Evolutionary conservation across 2,329 filamentous ascomycete species (phyloP).

Genomic region (Sclerotinia borealis): DNA sequence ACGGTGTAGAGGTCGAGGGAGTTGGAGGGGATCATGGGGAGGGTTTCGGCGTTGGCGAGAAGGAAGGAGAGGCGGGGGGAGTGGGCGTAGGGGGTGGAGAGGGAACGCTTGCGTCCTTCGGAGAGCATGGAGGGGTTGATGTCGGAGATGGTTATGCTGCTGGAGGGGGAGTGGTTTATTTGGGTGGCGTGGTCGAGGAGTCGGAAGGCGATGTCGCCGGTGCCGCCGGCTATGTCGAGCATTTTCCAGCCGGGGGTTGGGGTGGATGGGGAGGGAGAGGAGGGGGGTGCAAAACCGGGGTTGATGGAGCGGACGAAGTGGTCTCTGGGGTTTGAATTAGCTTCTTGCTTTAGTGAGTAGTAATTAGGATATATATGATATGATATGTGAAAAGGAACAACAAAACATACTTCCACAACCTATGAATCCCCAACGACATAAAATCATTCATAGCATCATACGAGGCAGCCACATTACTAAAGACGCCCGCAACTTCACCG

Average conservation of each 20-base stretch:
- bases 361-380: too few species aligned
- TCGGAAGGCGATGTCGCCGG: constrained; percentile 95
- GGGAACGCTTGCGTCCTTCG: constrained; percentile 76
- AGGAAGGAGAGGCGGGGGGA: constrained; percentile 65
- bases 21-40: constrained; percentile 58
- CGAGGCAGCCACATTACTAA: constrained; percentile 80
- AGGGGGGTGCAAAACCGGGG: constrained; percentile 45
- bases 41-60: constrained; percentile 81
- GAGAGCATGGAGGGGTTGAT: constrained; percentile 95
- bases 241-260: constrained; percentile 55
- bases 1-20: constrained; percentile 96
- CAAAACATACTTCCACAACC: constrained; percentile 76
- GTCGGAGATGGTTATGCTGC: constrained; percentile 85
- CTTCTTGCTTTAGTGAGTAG: too few species aligned
- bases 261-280: constrained; percentile 36
- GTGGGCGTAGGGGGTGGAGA: constrained; percentile 47
- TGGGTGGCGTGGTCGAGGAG: constrained; percentile 82
- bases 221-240: constrained; percentile 94
- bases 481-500: constrained; percentile 57
- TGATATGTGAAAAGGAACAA: too few species aligned
- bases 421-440: constrained; percentile 96
- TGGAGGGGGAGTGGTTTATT: constrained; percentile 72
- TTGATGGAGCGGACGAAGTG: constrained; percentile 90
- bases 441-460: constrained; percentile 99
- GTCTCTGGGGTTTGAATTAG: constrained; percentile 46